These are phyloP conservation scores for Mycena latifolia DNA, from an alignment of 768 basidiomycete species.

Conservation along the genomic window DNA sequence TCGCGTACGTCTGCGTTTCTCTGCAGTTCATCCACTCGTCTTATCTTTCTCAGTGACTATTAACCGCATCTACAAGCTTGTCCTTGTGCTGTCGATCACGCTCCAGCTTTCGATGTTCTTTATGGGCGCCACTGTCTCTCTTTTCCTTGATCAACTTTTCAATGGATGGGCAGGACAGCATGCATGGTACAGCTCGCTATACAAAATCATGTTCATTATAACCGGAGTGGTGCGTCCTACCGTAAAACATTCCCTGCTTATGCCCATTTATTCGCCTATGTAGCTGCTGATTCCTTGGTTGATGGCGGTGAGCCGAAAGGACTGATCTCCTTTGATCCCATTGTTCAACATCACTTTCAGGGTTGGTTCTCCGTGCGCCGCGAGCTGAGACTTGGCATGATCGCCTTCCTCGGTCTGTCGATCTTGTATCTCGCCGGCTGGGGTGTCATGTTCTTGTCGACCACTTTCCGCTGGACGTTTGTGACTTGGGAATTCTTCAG, in stretches of 20 bases:
- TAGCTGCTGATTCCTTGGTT: slow-evolving; percentile 82
- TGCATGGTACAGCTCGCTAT: slow-evolving; percentile 58
- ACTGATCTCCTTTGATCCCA: not conserved
- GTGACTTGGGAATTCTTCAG: slow-evolving; percentile 81
- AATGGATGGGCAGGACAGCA: slow-evolving; percentile 73
- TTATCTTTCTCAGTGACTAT: slow-evolving; percentile 55
- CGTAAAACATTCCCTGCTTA: not conserved
- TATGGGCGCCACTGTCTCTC: slow-evolving; percentile 72
- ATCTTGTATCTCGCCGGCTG: slow-evolving; percentile 75
- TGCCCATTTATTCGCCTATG: not conserved
- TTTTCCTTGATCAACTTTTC: slow-evolving; percentile 85
- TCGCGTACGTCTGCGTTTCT: slow-evolving; percentile 47
- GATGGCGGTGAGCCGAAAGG: slow-evolving; percentile 56
- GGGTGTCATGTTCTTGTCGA: slow-evolving; percentile 79
- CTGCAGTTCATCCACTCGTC: not conserved
- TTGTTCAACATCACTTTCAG: slow-evolving; percentile 43
- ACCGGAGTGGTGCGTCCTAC: slow-evolving; percentile 67
- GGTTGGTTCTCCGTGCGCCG: slow-evolving; percentile 84
- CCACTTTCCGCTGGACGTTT: slow-evolving; percentile 83
- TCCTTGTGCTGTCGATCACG: slow-evolving; percentile 76
- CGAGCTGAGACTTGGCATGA: slow-evolving; percentile 70
- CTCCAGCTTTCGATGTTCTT: slow-evolving; percentile 87
- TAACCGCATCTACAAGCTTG: slow-evolving; percentile 80
- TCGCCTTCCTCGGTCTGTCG: slow-evolving; percentile 72
- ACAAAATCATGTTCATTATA: slow-evolving; percentile 66